Evolutionary conservation across 768 basidiomycete species (phyloP), one percentile per base, ranked within the genome.

Genomic region (Agrocybe chaxingu): DNA sequence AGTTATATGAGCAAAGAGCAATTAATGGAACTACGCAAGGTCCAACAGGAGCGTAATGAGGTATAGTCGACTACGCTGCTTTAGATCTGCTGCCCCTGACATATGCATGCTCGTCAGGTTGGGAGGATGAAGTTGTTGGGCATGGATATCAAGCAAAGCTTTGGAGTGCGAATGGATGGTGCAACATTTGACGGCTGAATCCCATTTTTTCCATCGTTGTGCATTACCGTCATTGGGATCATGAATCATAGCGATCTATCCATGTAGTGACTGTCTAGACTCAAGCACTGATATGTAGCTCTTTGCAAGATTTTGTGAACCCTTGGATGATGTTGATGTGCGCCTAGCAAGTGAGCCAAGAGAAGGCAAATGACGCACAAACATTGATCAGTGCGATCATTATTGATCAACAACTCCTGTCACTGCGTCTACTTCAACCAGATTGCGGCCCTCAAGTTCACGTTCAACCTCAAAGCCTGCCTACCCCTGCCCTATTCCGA

Each of bases 101-200:
- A 19, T 24, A 36, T 11, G 31, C 44, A 33, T 16, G 19, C 24
- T 48, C 24, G 42, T 3, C 52, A 90, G 86, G 84, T 81, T 41
- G 83, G 85, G 12, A 88, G 87, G 65, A 89, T 90, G 87, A 91
- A 91, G 62, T 71, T 84, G 30, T 66, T 93, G n/a, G 91, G 91
- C 1, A 89, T 93, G 87, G 89, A 92, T 12, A 75, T 93, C 48
- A 89, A 87, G 59, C 80, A 85, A 63, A 91, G 75, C 57, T 82
- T 91, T 77, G 91, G 91, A 38, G 89, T 93, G 38, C 74, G 91
- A 45, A 93, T 93, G 91, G 91, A 93, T 57, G 84, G 83, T 12
- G 63, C 64, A 10, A 57, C 60, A 54, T 65, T 69, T 42, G 66
- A 69, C 36, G 67, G 64, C 11, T 63, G 35, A 41, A 10, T 40